Conservation (phyloP, 2,329 filamentous ascomycete species). For the Elsinoe perseae region DNA sequence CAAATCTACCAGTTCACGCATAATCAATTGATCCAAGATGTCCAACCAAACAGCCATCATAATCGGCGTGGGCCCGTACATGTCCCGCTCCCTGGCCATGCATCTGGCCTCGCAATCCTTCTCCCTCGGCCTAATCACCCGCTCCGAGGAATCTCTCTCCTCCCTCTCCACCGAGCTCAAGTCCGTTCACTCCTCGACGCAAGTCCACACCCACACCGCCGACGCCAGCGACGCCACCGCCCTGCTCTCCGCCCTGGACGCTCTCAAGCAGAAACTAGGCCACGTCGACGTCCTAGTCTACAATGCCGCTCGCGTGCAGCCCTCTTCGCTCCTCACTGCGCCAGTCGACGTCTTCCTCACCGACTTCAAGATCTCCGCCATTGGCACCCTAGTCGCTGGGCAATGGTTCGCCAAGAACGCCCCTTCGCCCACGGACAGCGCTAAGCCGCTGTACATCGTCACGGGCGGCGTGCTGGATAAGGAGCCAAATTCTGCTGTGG, state of each 20-base stretch:
- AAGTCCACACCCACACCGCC: background rate
- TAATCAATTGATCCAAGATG: background rate
- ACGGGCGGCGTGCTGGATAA: slow-evolving; percentile 7
- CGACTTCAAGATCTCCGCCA: background rate
- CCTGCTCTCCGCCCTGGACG: background rate
- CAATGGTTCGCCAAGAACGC: slow-evolving; percentile 11
- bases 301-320: slow-evolving; percentile 10
- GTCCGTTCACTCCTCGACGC: background rate
- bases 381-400: slow-evolving; percentile 9
- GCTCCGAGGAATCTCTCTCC: background rate
- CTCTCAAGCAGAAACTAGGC: background rate
- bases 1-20: too few species aligned
- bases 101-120: slow-evolving; percentile 1
- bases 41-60: slow-evolving; percentile 6
- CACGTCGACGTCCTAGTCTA: slow-evolving; percentile 10
- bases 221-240: background rate
- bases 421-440: background rate
- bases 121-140: slow-evolving; percentile 8
- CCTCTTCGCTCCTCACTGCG: background rate
- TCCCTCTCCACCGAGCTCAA: background rate
- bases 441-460: background rate
- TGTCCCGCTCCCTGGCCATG: slow-evolving; percentile 6
- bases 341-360: background rate
- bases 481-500: background rate
- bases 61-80: slow-evolving; percentile 11